Conservation (phyloP, 179 eudicot species). For the Vitellaria paradoxa region DNA sequence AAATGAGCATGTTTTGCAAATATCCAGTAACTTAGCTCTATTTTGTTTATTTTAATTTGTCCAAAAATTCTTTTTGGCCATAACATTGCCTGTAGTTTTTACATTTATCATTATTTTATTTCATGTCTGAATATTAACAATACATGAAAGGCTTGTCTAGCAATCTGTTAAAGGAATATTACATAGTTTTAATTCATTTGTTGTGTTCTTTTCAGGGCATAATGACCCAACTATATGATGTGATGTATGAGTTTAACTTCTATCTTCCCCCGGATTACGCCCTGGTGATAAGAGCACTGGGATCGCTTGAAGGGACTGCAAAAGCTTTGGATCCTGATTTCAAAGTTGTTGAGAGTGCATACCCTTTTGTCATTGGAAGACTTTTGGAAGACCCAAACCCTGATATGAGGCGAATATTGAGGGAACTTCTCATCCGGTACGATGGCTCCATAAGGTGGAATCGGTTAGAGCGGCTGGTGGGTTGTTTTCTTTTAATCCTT, state of each 20-base stretch:
- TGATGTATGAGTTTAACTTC: conserved; percentile 92
- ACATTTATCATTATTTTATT: not conserved
- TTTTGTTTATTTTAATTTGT: not conserved
- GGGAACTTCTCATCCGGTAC: conserved; percentile 83
- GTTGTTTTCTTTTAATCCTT: conserved; percentile 18
- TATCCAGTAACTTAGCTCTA: not conserved
- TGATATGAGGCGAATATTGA: conserved; percentile 86
- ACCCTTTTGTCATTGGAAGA: conserved; percentile 91
- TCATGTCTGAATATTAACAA: not conserved
- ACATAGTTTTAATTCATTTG: conserved; percentile 1
- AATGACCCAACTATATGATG: conserved; percentile 89
- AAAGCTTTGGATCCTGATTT: conserved; percentile 92
- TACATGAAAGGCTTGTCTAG: not conserved
- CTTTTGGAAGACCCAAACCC: conserved; percentile 91
- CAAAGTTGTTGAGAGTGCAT: conserved; percentile 91
- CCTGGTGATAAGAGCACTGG: conserved; percentile 93
- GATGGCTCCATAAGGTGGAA: conserved; percentile 97
- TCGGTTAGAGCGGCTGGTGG: conserved; percentile 87
- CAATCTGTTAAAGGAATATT: not conserved
- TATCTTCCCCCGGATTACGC: conserved; percentile 98
- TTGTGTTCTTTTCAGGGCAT: conserved; percentile 63
- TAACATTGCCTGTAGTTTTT: not conserved
- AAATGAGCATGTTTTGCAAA: not conserved
- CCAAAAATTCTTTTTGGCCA: not conserved
- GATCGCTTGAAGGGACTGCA: conserved; percentile 98